Evolutionary conservation across 768 basidiomycete genomes (phyloP).

Genomic region (Tulasnella sp.): DNA sequence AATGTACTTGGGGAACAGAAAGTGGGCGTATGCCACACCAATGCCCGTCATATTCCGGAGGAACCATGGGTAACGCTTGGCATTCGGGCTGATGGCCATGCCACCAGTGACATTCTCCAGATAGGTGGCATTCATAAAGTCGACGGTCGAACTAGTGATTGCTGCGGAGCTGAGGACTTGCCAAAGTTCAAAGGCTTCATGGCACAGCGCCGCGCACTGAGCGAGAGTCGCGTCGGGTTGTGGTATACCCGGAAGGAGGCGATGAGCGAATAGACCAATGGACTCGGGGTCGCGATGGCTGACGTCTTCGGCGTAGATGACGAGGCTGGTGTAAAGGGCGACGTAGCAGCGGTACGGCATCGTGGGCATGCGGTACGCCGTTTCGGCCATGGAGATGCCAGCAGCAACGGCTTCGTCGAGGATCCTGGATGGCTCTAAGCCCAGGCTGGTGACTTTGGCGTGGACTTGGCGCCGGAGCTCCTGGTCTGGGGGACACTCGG

Average conservation of each 20-base stretch:
- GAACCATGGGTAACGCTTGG: no score
- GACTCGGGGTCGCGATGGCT: slow-evolving; percentile 35
- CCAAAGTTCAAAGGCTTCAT: slow-evolving; percentile 37
- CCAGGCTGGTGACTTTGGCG: no score
- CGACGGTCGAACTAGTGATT: slow-evolving; percentile 42
- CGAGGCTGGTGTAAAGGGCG: slow-evolving; percentile 43
- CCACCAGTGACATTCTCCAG: slow-evolving; percentile 39
- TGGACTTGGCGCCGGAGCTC: no score
- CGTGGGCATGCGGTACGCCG: neutral
- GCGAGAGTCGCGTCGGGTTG: slow-evolving; percentile 41
- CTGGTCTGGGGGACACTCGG: no score
- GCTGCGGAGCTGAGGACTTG: slow-evolving; percentile 38
- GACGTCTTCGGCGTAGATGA: slow-evolving; percentile 43
- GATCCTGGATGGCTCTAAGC: no score
- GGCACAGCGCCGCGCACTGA: slow-evolving; percentile 39
- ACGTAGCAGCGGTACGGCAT: slow-evolving; percentile 39
- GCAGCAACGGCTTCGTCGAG: no score
- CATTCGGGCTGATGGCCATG: slow-evolving; percentile 34
- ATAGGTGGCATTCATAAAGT: slow-evolving; percentile 39
- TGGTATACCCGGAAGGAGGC: slow-evolving; percentile 36
- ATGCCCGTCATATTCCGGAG: no score
- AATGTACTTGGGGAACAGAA: no score
- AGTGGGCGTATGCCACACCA: no score
- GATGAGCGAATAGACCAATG: slow-evolving; percentile 40
- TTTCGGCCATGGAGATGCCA: no score